These are phyloP conservation scores for Backusella westeae DNA, from an alignment of 192 early-diverging fungal genomes.

Conservation along the genomic window DNA sequence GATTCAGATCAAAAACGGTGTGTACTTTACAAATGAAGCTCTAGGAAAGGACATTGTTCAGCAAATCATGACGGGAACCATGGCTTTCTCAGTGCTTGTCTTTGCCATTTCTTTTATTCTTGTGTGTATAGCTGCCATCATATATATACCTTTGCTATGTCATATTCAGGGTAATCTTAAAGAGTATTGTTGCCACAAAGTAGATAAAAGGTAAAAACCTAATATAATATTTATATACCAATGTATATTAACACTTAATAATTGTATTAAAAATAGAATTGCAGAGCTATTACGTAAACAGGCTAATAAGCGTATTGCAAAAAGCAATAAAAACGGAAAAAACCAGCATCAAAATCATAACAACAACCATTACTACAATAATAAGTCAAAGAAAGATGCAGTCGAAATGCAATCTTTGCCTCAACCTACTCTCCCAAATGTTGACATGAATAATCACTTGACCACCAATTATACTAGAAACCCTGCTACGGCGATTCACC, in stretches of 20 bases:
- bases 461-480: not conserved
- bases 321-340: constrained; percentile 2
- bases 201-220: constrained; percentile 75
- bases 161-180: constrained; percentile 85
- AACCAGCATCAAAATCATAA: not conserved
- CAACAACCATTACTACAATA: not conserved
- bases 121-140: constrained; percentile 59
- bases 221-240: not conserved
- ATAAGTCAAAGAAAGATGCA: not conserved
- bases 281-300: constrained; percentile 17
- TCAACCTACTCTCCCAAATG: constrained; percentile 19
- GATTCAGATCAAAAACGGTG: constrained; percentile 23
- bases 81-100: constrained; percentile 64
- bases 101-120: constrained; percentile 48
- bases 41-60: constrained; percentile 23
- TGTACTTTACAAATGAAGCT: constrained; percentile 10
- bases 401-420: constrained; percentile 13
- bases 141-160: constrained; percentile 80
- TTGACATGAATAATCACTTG: not conserved
- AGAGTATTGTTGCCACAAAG: constrained; percentile 87
- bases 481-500: not conserved
- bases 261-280: constrained; percentile 1
- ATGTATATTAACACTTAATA: not conserved
- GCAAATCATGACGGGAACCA: constrained; percentile 38
- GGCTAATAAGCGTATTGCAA: constrained; percentile 8